A percentile compares a stretch with the other conserved stretches of the same genome.
phyloP scores from a whole-genome alignment of 208 protist genomes.

The Leishmania mexicana region DNA sequence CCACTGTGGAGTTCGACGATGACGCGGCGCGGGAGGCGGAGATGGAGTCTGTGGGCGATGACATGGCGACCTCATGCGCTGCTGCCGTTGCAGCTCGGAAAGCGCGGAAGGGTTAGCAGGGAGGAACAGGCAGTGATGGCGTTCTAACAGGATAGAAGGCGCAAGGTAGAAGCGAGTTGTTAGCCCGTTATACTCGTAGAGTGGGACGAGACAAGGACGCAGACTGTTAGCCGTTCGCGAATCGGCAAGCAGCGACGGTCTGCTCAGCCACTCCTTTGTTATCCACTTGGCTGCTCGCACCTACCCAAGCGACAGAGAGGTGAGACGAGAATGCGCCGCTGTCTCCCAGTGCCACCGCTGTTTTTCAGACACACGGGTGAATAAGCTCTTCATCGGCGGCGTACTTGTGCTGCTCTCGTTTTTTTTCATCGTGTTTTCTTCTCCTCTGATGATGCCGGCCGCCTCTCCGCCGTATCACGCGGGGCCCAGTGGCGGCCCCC shows the following conservation, averaged over 20 bases:
- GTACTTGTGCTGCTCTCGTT: neutral
- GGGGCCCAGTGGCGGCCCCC: neutral
- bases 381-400: neutral
- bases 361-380: neutral
- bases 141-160: neutral
- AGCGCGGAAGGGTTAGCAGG: neutral
- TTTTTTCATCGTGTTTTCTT: neutral
- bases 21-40: conserved; percentile 17
- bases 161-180: neutral
- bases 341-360: neutral
- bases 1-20: conserved; percentile 17
- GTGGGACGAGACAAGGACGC: neutral
- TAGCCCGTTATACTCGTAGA: neutral
- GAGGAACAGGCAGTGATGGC: neutral
- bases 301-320: neutral
- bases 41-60: conserved; percentile 24
- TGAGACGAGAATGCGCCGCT: neutral
- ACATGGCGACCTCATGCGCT: conserved; percentile 12
- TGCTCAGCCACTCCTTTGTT: neutral
- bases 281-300: neutral
- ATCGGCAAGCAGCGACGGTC: neutral
- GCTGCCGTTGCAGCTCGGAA: neutral
- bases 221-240: neutral
- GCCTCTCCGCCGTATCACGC: neutral
- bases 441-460: neutral